Base-by-base conservation (phyloP, 23 red algal genomes). In the Gracilaria domingensis region DNA sequence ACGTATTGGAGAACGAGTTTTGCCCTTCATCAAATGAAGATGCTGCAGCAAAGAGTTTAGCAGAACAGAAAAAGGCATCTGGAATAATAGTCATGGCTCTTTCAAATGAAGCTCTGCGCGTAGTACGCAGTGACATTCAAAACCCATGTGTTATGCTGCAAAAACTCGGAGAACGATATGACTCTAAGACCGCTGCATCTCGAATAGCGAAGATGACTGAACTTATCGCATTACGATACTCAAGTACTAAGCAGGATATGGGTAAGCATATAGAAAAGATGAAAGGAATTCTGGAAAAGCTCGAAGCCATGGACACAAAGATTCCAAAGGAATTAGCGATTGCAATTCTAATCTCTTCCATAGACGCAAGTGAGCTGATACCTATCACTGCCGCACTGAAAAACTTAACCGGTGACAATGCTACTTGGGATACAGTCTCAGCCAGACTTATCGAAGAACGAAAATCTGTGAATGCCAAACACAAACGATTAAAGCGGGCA, bases 81-180 rank as follows among this genome's bases (percentile, higher is more conserved):
- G 56, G 80, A 20, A 66, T 84, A 23, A 84, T 64, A 29, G 80
- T 84, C 12, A 58, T 14, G 17, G 80, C 80, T 4, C 59, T 84
- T 18, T 84, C 80, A 4, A 66, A 84, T 65, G 29, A 65, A 66
- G 53, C 80, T 28, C 75, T 80, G 16, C 40, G 75, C 12, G 35
- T 80, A 21, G 0, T 80, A 0, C 75, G 38, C 23, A n/a, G 38
- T n/a, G 11, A 55, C n/a, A 25, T 80, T 24, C 34, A 80, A 36
- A 80, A 80, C 37, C 75, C 75, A 20, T 80, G 18, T 51, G 7
- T 44, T 6, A 80, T 80, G 75, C 40, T 80, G 14, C 42, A 53
- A 8, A 80, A 53, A 33, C 23, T 80, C 16, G 75, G 75, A 21
- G 75, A 80, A 57, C 75, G 75, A 12, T 80, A 51, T 80, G 75